Evolutionary conservation across 139 green algal species (phyloP).

Genomic region (Chlamydomonas urium): DNA sequence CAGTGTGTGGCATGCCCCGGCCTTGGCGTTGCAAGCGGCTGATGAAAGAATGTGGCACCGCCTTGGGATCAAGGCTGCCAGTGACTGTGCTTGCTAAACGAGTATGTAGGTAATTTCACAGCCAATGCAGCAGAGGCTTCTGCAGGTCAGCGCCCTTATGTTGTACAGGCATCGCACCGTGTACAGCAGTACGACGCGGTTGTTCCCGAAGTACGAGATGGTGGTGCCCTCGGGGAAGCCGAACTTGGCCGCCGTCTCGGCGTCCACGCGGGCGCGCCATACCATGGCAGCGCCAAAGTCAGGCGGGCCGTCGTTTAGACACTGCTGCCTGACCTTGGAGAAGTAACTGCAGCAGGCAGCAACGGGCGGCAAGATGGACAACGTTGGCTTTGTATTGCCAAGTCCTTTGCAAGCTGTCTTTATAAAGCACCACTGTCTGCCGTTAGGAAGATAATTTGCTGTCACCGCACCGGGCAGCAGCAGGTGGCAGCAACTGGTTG

Average conservation of each 20-base stretch:
- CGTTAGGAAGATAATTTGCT: no score
- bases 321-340: slow-evolving; percentile 24
- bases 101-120: no score
- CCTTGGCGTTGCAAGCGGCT: no score
- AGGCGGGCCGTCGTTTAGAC: slow-evolving; percentile 24
- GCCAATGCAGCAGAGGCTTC: slow-evolving; percentile 4
- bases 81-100: no score
- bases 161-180: neutral
- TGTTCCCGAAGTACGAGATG: neutral
- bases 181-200: slow-evolving; percentile 1
- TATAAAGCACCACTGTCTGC: no score
- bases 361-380: neutral
- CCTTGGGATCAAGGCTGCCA: no score
- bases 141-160: neutral
- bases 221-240: neutral
- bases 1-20: no score
- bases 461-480: no score
- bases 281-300: slow-evolving; percentile 13
- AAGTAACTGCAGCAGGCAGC: slow-evolving; percentile 25
- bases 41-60: no score
- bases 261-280: slow-evolving; percentile 9
- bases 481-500: no score
- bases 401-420: no score
- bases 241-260: neutral
- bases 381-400: no score